phyloP scores from a whole-genome alignment of 2,329 filamentous ascomycete species.

The Xylariales sp. region DNA sequence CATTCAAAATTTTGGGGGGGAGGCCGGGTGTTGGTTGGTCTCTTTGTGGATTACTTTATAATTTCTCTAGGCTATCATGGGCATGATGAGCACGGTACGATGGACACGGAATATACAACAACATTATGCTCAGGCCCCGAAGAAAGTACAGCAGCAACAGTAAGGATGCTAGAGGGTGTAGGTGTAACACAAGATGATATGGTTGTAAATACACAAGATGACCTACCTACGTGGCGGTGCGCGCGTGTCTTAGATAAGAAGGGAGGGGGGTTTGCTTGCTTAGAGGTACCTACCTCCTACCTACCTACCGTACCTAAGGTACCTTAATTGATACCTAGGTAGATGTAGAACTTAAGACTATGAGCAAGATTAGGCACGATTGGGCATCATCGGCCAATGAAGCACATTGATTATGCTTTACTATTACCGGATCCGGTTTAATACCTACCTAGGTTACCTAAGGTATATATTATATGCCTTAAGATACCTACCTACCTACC shows the following conservation, averaged over 20 bases:
- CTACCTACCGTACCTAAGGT: no score
- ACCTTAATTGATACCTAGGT: no score
- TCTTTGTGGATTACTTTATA: neutral
- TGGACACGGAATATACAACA: no score
- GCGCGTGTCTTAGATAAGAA: no score
- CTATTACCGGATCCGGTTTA: conserved; percentile 26
- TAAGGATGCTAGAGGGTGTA: neutral
- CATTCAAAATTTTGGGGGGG: conserved; percentile 19
- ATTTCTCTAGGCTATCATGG: neutral
- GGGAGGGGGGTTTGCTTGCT: no score
- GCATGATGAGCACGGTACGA: neutral
- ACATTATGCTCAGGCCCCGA: neutral
- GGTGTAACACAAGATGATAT: neutral
- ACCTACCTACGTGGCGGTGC: neutral
- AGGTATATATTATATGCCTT: no score
- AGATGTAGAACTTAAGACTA: no score
- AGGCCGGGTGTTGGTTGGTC: conserved; percentile 24
- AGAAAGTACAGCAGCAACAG: neutral
- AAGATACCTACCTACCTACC: no score
- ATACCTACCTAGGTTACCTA: neutral
- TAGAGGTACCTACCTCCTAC: no score
- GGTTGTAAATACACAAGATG: neutral
- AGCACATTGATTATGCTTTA: conserved; percentile 23
- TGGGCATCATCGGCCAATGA: conserved; percentile 23
- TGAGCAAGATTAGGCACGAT: conserved; percentile 14